Conservation (phyloP, 805 yeast species). For the Yamadazyma endophytica region DNA sequence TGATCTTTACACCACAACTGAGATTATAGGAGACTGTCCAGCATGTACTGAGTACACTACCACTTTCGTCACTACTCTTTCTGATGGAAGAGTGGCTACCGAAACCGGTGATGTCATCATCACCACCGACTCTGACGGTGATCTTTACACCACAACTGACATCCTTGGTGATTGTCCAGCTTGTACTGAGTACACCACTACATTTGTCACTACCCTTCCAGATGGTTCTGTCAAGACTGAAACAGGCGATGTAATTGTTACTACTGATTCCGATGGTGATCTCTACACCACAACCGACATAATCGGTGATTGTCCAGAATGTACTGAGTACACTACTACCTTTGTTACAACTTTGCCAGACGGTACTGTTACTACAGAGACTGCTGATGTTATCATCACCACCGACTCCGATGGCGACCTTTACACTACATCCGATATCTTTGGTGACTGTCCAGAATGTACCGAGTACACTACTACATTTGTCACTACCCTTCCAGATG, state of each 20-base stretch:
- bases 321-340: slow-evolving; percentile 11
- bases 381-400: slow-evolving; percentile 11
- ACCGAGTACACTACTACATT: slow-evolving; percentile 10
- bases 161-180: slow-evolving; percentile 3
- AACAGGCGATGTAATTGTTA: slow-evolving; percentile 11
- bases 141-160: slow-evolving; percentile 10
- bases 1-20: slow-evolving; percentile 9
- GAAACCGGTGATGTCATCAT: slow-evolving; percentile 12
- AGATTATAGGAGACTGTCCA: slow-evolving; percentile 4
- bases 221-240: slow-evolving; percentile 11
- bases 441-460: slow-evolving; percentile 9
- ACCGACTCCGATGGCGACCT: slow-evolving; percentile 12
- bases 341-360: slow-evolving; percentile 9
- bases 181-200: slow-evolving; percentile 11
- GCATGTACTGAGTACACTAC: slow-evolving; percentile 12
- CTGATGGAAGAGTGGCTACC: slow-evolving; percentile 9
- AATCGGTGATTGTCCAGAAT: slow-evolving; percentile 6
- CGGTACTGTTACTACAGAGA: slow-evolving; percentile 7
- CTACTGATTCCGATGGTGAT: slow-evolving; percentile 11
- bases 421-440: slow-evolving; percentile 5
- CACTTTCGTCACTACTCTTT: slow-evolving; percentile 5
- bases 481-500: slow-evolving; percentile 8
- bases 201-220: slow-evolving; percentile 9
- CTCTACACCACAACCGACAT: slow-evolving; percentile 11
- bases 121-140: slow-evolving; percentile 12